Percentiles rank a stretch among this genome's conserved stretches.
phyloP scores from a whole-genome alignment of 1,139 yeast genomes.

The Geotrichum klebahnii region DNA sequence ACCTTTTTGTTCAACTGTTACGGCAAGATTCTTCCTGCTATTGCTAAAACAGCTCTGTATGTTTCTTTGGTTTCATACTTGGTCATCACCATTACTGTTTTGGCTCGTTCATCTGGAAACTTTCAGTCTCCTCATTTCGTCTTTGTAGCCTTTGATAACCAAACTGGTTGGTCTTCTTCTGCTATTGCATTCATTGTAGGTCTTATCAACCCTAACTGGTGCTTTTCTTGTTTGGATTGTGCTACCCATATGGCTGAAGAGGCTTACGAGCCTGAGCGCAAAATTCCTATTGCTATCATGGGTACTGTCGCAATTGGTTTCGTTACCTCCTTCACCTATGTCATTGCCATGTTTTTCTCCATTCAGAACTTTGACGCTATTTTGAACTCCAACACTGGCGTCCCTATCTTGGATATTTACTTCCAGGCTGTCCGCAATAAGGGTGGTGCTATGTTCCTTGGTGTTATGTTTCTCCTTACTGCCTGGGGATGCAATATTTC shows the following conservation, averaged over 20 bases:
- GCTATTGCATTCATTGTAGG: conserved; percentile 60
- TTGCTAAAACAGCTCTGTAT: conserved; percentile 47
- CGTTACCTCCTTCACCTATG: conserved; percentile 50
- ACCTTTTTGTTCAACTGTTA: conserved; percentile 39
- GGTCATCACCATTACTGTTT: conserved; percentile 48
- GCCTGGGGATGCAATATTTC: conserved; percentile 68
- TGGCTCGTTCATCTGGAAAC: conserved; percentile 48
- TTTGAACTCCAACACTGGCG: conserved; percentile 46
- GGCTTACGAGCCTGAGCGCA: conserved; percentile 47
- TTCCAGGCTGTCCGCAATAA: conserved; percentile 53
- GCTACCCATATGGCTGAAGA: conserved; percentile 64
- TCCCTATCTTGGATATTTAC: conserved; percentile 59
- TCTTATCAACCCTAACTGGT: conserved; percentile 57
- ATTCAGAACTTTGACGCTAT: conserved; percentile 50
- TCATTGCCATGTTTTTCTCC: conserved; percentile 56
- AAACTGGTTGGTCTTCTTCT: conserved; percentile 53
- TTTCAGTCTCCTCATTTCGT: conserved; percentile 50
- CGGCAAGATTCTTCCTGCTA: conserved; percentile 39
- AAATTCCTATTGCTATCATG: conserved; percentile 54
- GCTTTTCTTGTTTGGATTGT: conserved; percentile 57
- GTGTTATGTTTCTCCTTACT: conserved; percentile 54
- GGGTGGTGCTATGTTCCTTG: conserved; percentile 55
- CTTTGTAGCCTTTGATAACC: conserved; percentile 49
- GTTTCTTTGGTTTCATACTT: conserved; percentile 48
- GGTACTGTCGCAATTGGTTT: conserved; percentile 58